Evolutionary conservation across 257 asterid genomes (phyloP), one percentile per base, ranked within the genome.

Genomic region (Lycium barbarum): DNA sequence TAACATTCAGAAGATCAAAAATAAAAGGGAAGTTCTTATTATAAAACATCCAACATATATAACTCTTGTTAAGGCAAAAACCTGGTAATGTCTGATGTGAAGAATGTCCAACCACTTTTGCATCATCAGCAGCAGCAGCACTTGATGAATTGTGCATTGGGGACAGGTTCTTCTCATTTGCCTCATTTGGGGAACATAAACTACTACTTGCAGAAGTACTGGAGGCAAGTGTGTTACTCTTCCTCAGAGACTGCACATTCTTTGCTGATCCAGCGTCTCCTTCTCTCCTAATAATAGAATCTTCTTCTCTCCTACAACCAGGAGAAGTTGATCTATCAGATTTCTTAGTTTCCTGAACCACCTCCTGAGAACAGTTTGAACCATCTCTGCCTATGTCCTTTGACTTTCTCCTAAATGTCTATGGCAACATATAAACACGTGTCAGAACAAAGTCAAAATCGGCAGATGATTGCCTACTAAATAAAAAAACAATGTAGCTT

Each of bases 21-120:
- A 10, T 54, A 51, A 40, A 35, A 35, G 20, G 68, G 35, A 68
- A 15, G 66, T 17, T 14, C 53, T 2, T 83, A 26, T 70, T 33
- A 43, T n/a, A 53, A 51, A 55, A 14, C 26, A 83, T 71, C 66
- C 57, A 36, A 45, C 81, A 78, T 33, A 82, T 40, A 3, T 38
- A 79, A 83, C 53, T 40, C 70, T 36, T 13, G 6, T 84, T 76
- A 83, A 66, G 81, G 74, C 70, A 89, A 90, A 80, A 85, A 95
- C 98, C 97, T 84, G 99, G 98, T 87, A 96, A 88, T 63, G 98
- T 95, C 84, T 90, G 95, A 88, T 84, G 93, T 5, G 88, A 65
- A n/a, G 85, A 91, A 86, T 89, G 95, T 53, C 91, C 92, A 85
- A 67, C 94, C 59, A 71, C 86, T 63, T 87, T 89, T 85, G 91